These are phyloP conservation scores for Chloris gayana DNA, from an alignment of 176 grass and related monocot genomes.

Conservation along the genomic window DNA sequence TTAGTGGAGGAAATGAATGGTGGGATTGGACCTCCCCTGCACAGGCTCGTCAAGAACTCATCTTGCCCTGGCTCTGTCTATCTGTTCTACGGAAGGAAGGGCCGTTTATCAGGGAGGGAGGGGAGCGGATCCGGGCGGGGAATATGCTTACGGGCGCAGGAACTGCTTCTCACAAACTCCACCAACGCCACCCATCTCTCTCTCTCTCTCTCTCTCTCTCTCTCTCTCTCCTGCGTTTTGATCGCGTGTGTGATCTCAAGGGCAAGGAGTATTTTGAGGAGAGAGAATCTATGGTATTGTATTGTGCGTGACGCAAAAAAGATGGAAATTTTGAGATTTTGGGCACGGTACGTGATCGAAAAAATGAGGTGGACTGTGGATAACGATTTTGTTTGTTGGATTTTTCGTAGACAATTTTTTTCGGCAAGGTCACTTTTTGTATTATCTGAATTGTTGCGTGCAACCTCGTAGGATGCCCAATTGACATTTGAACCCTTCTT, in stretches of 20 bases:
- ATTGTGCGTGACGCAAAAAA: constrained; percentile 1
- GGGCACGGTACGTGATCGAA: not conserved
- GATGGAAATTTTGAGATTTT: not conserved
- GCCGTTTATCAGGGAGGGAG: constrained; percentile 38
- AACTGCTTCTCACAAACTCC: constrained; percentile 19
- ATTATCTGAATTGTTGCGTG: not conserved
- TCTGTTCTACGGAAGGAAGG: constrained; percentile 3
- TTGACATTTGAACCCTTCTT: not conserved
- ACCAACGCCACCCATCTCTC: not conserved
- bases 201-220: constrained; percentile 14
- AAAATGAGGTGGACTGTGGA: not conserved
- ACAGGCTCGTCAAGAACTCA: constrained; percentile 49
- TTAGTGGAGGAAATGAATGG: constrained; percentile 2
- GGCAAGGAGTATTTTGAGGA: constrained; percentile 15
- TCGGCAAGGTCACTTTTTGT: not conserved
- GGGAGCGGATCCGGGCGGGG: constrained; percentile 57
- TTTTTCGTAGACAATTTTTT: not conserved
- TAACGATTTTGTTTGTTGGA: not conserved
- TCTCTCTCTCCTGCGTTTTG: constrained; percentile 2
- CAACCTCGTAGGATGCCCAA: not conserved
- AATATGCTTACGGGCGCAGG: constrained; percentile 60
- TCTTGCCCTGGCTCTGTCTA: constrained; percentile 21
- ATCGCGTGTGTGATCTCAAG: not conserved
- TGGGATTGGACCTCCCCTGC: constrained; percentile 43
- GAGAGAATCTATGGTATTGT: constrained; percentile 3